phyloP scores from a whole-genome alignment of 1,284 basidiomycete genomes.

The Neolentinus lepideus region DNA sequence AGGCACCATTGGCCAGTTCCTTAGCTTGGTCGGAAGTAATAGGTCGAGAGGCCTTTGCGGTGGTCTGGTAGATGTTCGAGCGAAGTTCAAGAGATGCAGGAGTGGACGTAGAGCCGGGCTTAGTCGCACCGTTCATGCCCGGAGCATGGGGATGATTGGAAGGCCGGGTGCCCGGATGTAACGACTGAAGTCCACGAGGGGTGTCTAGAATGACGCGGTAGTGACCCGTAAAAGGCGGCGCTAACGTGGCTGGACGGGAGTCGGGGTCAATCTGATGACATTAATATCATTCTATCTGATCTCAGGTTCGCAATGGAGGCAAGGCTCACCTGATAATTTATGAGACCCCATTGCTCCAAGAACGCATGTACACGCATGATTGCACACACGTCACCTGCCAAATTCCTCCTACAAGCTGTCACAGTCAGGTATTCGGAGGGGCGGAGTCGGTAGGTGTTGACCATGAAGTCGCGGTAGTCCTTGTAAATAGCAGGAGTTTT shows the following conservation, averaged over 20 bases:
- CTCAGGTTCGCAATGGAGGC: not conserved
- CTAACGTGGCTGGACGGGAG: constrained; percentile 87
- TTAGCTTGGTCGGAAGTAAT: constrained; percentile 61
- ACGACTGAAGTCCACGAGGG: constrained; percentile 89
- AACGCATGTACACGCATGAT: constrained; percentile 99
- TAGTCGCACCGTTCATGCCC: constrained; percentile 43
- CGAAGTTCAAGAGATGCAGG: constrained; percentile 82
- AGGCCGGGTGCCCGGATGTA: constrained; percentile 85
- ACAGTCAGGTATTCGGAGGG: constrained; percentile 97
- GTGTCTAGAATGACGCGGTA: constrained; percentile 98
- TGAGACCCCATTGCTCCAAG: constrained; percentile 97
- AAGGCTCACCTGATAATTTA: constrained; percentile 89
- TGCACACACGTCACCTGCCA: constrained; percentile 97
- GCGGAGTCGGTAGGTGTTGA: constrained; percentile 95
- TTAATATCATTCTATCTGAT: constrained; percentile 11
- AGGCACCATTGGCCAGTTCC: constrained; percentile 50
- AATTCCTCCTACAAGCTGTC: constrained; percentile 91
- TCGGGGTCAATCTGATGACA: constrained; percentile 87
- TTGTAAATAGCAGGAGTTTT: constrained; percentile 99
- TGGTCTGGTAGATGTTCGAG: constrained; percentile 84
- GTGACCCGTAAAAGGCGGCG: constrained; percentile 97
- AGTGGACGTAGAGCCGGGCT: constrained; percentile 33
- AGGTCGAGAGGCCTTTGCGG: constrained; percentile 70
- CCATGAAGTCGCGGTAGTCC: constrained; percentile 99
- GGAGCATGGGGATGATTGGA: constrained; percentile 33